Evolutionary conservation across 2,329 filamentous ascomycete species (phyloP).

Genomic region (Cladosporium sp.): DNA sequence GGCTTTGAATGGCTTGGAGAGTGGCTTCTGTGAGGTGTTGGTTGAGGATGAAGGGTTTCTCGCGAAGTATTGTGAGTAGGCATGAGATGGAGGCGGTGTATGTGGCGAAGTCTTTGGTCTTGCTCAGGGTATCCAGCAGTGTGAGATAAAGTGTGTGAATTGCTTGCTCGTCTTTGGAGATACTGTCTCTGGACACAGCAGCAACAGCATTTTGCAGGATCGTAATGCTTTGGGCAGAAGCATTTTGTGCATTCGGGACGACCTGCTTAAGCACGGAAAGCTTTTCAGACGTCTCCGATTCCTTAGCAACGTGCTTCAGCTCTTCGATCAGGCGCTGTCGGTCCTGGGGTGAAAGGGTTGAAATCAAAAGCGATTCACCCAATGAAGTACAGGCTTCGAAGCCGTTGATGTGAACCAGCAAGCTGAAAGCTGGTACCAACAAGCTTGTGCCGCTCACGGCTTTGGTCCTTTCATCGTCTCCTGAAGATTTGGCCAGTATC

Average conservation of each 20-base stretch:
- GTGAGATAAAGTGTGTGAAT: neutral
- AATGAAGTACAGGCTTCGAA: constrained; percentile 8
- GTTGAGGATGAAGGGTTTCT: constrained; percentile 36
- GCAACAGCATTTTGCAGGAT: constrained; percentile 3
- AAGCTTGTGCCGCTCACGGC: neutral
- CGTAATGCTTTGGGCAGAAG: neutral
- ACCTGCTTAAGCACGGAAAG: neutral
- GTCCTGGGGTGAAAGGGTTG: neutral
- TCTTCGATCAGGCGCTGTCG: neutral
- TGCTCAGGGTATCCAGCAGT: neutral
- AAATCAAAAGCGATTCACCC: neutral
- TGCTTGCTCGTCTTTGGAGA: neutral
- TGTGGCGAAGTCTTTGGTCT: neutral
- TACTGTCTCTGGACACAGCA: neutral
- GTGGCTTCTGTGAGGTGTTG: constrained; percentile 42
- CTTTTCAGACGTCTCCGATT: neutral
- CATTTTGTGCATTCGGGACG: neutral
- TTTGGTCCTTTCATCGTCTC: neutral
- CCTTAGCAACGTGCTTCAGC: neutral
- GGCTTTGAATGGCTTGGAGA: constrained; percentile 33
- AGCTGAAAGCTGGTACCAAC: constrained; percentile 2
- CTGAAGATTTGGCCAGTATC: neutral
- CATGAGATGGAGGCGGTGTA: constrained; percentile 17
- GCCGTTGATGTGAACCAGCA: neutral
- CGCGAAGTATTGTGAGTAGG: constrained; percentile 19